Conservation (phyloP, 2,329 filamentous ascomycete species). For the Hypoxylon sp. region DNA sequence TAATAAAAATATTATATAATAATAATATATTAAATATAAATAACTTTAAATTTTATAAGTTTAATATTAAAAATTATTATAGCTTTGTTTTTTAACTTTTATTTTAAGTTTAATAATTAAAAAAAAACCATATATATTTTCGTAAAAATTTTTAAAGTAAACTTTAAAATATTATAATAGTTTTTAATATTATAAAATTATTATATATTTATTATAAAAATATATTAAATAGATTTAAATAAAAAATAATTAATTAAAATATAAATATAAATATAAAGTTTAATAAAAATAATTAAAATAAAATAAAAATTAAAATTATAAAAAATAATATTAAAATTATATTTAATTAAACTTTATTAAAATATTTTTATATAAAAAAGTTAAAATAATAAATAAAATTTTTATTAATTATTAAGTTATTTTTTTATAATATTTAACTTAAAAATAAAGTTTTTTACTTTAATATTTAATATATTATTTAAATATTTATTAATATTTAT, state of each 20-base stretch:
- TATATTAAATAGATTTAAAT: background rate
- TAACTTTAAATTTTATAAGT: background rate
- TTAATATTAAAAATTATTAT: background rate
- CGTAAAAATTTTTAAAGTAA: background rate
- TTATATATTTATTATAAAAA: background rate
- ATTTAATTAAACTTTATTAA: constrained; percentile 19
- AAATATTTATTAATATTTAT: constrained; percentile 1
- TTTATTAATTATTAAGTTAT: background rate
- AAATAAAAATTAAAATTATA: background rate
- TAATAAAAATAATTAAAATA: background rate
- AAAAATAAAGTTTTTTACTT: background rate
- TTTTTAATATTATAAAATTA: background rate
- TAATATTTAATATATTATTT: constrained; percentile 2
- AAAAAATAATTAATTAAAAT: background rate
- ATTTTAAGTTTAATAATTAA: background rate
- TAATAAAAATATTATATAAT: background rate
- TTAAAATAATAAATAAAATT: background rate
- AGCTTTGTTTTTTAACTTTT: background rate
- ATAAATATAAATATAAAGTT: background rate
- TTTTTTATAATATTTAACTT: background rate
- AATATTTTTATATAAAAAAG: background rate
- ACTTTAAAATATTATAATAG: background rate
- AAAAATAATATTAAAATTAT: constrained; percentile 6
- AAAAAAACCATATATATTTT: background rate
- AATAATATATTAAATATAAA: background rate